A percentile compares a stretch with the other conserved stretches of the same genome.
phyloP scores from a whole-genome alignment of 2,329 filamentous ascomycete genomes.

The Saccharata proteae region DNA sequence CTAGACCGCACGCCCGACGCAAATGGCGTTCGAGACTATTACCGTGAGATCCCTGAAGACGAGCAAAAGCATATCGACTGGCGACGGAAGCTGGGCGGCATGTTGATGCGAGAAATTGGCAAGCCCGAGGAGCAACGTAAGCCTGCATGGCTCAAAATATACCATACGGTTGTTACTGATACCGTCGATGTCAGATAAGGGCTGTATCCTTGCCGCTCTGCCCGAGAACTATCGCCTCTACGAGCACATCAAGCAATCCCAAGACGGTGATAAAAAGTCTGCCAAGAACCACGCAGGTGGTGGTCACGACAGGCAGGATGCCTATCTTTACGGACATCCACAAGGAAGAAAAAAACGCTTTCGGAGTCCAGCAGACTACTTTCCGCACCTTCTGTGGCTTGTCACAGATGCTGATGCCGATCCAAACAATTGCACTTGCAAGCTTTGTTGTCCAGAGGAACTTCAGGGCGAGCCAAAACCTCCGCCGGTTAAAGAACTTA shows the following conservation, averaged over 20 bases:
- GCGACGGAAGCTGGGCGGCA: slow-evolving; percentile 47
- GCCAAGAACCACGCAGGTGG: slow-evolving; percentile 38
- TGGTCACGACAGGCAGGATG: slow-evolving; percentile 44
- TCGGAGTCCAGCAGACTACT: slow-evolving; percentile 47
- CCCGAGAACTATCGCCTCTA: slow-evolving; percentile 46
- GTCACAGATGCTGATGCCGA: slow-evolving; percentile 40
- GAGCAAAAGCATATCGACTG: slow-evolving; percentile 45
- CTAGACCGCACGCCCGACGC: slow-evolving; percentile 40
- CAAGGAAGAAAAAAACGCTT: slow-evolving; percentile 45
- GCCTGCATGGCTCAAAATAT: too few relatives aligned
- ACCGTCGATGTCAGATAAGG: slow-evolving; percentile 18
- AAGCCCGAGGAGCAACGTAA: slow-evolving; percentile 21
- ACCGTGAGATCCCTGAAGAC: slow-evolving; percentile 37
- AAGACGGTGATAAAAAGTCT: slow-evolving; percentile 26
- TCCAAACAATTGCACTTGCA: slow-evolving; percentile 44
- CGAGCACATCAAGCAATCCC: slow-evolving; percentile 43
- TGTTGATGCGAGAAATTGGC: slow-evolving; percentile 41
- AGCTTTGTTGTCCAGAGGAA: slow-evolving; percentile 44
- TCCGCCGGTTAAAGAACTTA: too few relatives aligned
- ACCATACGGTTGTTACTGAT: neutral
- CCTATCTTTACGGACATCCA: slow-evolving; percentile 49
- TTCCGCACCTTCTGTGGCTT: slow-evolving; percentile 47
- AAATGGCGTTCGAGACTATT: slow-evolving; percentile 43
- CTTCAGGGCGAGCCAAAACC: slow-evolving; percentile 32
- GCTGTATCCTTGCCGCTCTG: slow-evolving; percentile 40